A percentile compares a stretch with the other conserved stretches of the same genome.
These are phyloP conservation scores for Ophiocordyceps robertsii DNA, from an alignment of 2,329 filamentous ascomycete species.

Conservation along the genomic window DNA sequence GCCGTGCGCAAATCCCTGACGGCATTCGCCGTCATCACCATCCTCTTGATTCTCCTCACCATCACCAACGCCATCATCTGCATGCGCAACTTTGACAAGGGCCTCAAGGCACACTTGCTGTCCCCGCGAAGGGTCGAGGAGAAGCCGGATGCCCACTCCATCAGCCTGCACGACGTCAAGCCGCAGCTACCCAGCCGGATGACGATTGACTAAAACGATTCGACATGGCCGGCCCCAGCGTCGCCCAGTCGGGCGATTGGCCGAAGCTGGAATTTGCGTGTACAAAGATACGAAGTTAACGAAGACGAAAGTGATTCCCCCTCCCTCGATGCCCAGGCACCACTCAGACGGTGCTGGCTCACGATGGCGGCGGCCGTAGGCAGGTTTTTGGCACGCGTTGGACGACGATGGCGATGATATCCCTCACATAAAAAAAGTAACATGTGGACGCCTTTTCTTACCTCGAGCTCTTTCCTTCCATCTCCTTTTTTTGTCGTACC, in stretches of 20 bases:
- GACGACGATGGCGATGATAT: not conserved
- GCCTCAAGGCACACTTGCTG: constrained; percentile 75
- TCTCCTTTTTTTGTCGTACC: constrained; percentile 1
- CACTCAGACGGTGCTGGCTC: constrained; percentile 3
- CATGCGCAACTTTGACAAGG: constrained; percentile 80
- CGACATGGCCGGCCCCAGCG: not conserved
- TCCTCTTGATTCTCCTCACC: constrained; percentile 76
- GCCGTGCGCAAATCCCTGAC: constrained; percentile 78
- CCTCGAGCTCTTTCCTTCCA: not conserved
- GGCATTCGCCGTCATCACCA: constrained; percentile 86
- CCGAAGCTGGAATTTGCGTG: constrained; percentile 2
- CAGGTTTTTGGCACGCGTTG: not conserved
- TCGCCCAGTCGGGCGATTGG: not conserved
- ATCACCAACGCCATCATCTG: constrained; percentile 80
- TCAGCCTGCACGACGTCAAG: constrained; percentile 44
- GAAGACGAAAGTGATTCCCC: constrained; percentile 3
- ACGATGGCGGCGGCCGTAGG: constrained; percentile 4
- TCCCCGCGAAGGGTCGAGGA: constrained; percentile 35
- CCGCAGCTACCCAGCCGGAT: constrained; percentile 39
- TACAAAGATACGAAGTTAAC: constrained; percentile 23
- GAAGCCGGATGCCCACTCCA: constrained; percentile 42
- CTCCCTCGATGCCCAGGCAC: constrained; percentile 1
- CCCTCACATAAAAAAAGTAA: not conserved
- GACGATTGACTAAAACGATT: constrained; percentile 42
- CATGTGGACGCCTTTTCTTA: not conserved